Evolutionary conservation across 192 early-diverging fungal species (phyloP), one percentile per base, ranked within the genome.

Genomic region (Linnemannia schmuckeri): DNA sequence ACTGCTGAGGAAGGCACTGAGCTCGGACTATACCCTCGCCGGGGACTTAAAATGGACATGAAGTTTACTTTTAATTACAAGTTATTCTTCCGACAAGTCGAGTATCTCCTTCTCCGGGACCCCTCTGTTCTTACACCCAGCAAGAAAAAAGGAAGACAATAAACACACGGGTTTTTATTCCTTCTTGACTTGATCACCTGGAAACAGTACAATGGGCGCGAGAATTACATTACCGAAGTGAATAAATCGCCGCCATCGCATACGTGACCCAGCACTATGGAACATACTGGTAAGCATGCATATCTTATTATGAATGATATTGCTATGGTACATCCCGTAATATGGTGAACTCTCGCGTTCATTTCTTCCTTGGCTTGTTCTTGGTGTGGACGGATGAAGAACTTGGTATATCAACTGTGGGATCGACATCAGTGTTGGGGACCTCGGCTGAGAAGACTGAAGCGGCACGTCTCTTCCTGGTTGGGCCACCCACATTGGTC

Each of bases 401-500:
- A 72, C 13, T 72, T 40, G 70, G 40, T 72, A 38, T 38, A 72
- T 72, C 38, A 72, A 38, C 38, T 38, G 70, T 41, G 38, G 70
- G 37, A 41, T 72, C 40, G 70, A 72, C 70, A 38, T 72, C 70
- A 38, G 70, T 69, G 70, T 72, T 72, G 37, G 70, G 40, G 70
- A 8, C 70, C 41, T 72, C 38, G 13, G 41, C 70, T 6, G 41
- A 72, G 70, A 18, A 35, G 70, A 72, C 41, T 41, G 70, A 72
- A 72, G 68, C 24, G 68, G 38, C 70, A 38, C 70, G 38, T 72
- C 70, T 72, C 70, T 41, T 72, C 6, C n/a, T n/a, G n/a, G n/a
- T n/a, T n/a, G n/a, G n/a, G n/a, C n/a, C n/a, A n/a, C n/a, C n/a
- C n/a, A n/a, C n/a, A n/a, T n/a, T n/a, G n/a, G n/a, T n/a, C n/a